Conservation (phyloP, 1,284 basidiomycete species). For the Sporisorium graminicola region DNA sequence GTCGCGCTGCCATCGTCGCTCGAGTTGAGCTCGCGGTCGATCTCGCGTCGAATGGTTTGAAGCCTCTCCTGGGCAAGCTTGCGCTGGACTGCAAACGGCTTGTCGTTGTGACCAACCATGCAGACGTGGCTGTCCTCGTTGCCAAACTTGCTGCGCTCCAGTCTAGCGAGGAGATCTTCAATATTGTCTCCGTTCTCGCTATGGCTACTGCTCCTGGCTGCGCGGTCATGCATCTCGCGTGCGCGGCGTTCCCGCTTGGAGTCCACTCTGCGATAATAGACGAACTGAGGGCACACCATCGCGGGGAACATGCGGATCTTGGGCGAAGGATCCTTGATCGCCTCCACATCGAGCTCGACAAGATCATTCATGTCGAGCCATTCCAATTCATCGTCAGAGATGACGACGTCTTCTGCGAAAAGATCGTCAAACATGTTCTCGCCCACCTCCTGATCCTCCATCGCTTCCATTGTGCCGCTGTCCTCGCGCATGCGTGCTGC, state of each 20-base stretch:
- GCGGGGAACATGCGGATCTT: constrained; percentile 80
- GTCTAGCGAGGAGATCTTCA: constrained; percentile 35
- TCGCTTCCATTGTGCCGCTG: constrained; percentile 35
- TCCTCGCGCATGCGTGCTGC: constrained; percentile 77
- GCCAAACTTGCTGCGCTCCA: constrained; percentile 80
- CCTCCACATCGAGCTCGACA: constrained; percentile 79
- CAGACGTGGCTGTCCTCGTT: constrained; percentile 87
- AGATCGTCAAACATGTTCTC: constrained; percentile 55
- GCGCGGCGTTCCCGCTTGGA: constrained; percentile 73
- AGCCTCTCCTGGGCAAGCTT: constrained; percentile 76
- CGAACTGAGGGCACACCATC: constrained; percentile 84
- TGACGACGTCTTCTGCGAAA: constrained; percentile 38
- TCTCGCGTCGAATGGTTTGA: constrained; percentile 41
- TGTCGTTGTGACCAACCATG: constrained; percentile 71
- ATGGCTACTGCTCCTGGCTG: background rate
- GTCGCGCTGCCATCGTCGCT: constrained; percentile 15
- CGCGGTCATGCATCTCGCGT: constrained; percentile 35
- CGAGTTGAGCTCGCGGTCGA: constrained; percentile 59
- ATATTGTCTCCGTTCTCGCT: constrained; percentile 9
- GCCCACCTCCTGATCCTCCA: constrained; percentile 61
- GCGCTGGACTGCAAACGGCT: constrained; percentile 81
- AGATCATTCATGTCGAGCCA: constrained; percentile 90
- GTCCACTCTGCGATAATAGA: constrained; percentile 75
- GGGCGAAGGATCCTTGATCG: constrained; percentile 68
- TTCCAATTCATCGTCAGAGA: constrained; percentile 54